phyloP scores from a whole-genome alignment of 73 alveolate genomes.

The Blepharisma stoltei region DNA sequence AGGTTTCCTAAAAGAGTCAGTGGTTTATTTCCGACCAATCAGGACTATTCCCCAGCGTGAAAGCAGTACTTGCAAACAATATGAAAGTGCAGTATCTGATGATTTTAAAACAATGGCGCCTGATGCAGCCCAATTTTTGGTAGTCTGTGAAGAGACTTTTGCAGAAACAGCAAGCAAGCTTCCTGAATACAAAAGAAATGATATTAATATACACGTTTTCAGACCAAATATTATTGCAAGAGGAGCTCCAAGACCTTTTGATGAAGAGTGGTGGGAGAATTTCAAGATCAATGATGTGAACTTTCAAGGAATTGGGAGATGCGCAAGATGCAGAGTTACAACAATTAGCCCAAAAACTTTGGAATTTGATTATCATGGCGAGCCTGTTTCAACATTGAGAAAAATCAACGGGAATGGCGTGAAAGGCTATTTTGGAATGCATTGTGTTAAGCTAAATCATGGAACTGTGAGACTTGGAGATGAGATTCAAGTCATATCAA shows the following conservation, averaged over 20 bases:
- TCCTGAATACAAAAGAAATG: background rate
- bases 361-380: background rate
- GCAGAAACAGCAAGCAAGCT: background rate
- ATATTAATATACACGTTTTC: background rate
- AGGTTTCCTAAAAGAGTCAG: too few relatives aligned
- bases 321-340: background rate
- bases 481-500: background rate
- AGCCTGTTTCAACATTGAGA: background rate
- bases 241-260: background rate
- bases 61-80: too few relatives aligned
- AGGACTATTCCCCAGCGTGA: too few relatives aligned
- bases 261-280: background rate
- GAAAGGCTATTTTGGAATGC: conserved; percentile 13
- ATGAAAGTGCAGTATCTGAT: background rate
- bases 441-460: background rate
- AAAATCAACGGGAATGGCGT: background rate
- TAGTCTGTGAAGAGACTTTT: background rate
- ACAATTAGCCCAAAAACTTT: background rate
- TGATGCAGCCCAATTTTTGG: background rate
- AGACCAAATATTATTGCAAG: background rate
- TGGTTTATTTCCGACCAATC: too few relatives aligned
- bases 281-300: background rate
- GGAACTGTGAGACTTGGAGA: background rate
- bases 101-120: background rate
- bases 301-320: background rate